Evolutionary conservation across 805 yeast species (phyloP).

Genomic region (Lipomyces orientalis): DNA sequence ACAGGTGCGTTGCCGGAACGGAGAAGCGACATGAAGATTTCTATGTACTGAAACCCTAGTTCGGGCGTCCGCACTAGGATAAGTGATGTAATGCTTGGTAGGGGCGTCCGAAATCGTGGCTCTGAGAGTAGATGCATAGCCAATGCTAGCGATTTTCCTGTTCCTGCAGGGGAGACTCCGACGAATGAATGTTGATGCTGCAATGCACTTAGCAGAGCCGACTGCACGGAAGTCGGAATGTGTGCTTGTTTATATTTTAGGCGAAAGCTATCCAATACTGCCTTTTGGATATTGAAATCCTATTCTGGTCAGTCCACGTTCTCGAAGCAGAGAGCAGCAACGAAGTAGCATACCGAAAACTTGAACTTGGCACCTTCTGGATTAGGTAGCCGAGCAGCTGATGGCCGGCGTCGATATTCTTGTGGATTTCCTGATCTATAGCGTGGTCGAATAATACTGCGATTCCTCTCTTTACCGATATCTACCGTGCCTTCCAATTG

Average conservation of each 20-base stretch:
- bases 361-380: neutral
- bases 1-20: slow-evolving; percentile 28
- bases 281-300: slow-evolving; percentile 23
- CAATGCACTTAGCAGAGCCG: slow-evolving; percentile 21
- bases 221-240: slow-evolving; percentile 27
- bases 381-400: neutral
- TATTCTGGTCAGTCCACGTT: neutral
- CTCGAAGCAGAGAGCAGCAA: neutral
- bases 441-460: neutral
- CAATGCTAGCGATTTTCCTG: slow-evolving; percentile 47
- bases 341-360: neutral
- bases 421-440: neutral
- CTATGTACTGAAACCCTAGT: slow-evolving; percentile 45
- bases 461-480: neutral
- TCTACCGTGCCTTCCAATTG: slow-evolving; percentile 1
- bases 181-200: slow-evolving; percentile 38
- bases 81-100: slow-evolving; percentile 39
- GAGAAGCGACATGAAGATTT: slow-evolving; percentile 28
- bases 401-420: neutral
- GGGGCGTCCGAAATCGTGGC: slow-evolving; percentile 21
- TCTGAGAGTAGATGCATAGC: slow-evolving; percentile 40
- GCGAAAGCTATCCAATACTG: slow-evolving; percentile 18
- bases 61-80: slow-evolving; percentile 47
- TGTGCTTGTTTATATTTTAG: slow-evolving; percentile 12
- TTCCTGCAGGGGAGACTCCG: slow-evolving; percentile 43